A percentile compares a stretch with the other conserved stretches of the same genome.
Evolutionary conservation across 345 rosid species (phyloP).

Genomic region (Ceriops tagal): DNA sequence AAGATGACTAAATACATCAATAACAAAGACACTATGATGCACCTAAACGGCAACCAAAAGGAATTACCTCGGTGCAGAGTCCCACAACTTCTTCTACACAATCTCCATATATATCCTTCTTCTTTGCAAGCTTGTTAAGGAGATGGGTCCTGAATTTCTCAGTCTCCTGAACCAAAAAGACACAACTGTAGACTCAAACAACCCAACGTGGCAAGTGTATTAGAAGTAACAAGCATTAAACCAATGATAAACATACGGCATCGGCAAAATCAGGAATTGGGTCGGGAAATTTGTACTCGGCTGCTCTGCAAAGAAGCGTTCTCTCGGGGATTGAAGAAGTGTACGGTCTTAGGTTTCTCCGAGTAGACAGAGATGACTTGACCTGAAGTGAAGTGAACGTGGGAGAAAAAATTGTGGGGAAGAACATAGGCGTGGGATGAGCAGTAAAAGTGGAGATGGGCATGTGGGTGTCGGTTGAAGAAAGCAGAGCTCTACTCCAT

Average conservation of each 20-base stretch:
- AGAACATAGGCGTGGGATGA: slow-evolving; percentile 13
- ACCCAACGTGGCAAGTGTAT: neutral
- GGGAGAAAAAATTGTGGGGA: slow-evolving; percentile 15
- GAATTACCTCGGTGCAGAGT: slow-evolving; percentile 72
- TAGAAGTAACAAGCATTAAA: neutral
- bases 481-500: slow-evolving; percentile 28
- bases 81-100: slow-evolving; percentile 64
- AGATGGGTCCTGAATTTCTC: slow-evolving; percentile 70
- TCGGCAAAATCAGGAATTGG: slow-evolving; percentile 90
- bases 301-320: slow-evolving; percentile 49
- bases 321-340: slow-evolving; percentile 19
- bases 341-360: slow-evolving; percentile 12
- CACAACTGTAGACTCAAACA: neutral
- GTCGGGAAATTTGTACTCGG: slow-evolving; percentile 79
- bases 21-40: neutral
- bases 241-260: slow-evolving; percentile 41
- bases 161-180: slow-evolving; percentile 53
- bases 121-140: slow-evolving; percentile 48
- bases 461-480: slow-evolving; percentile 16
- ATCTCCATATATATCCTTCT: slow-evolving; percentile 60
- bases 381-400: slow-evolving; percentile 2
- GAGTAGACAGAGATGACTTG: slow-evolving; percentile 3
- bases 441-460: slow-evolving; percentile 17
- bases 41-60: neutral
- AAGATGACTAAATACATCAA: neutral